Conservation (phyloP, 371 early-diverging fungal genomes). For the Haplosporangium sp. region DNA sequence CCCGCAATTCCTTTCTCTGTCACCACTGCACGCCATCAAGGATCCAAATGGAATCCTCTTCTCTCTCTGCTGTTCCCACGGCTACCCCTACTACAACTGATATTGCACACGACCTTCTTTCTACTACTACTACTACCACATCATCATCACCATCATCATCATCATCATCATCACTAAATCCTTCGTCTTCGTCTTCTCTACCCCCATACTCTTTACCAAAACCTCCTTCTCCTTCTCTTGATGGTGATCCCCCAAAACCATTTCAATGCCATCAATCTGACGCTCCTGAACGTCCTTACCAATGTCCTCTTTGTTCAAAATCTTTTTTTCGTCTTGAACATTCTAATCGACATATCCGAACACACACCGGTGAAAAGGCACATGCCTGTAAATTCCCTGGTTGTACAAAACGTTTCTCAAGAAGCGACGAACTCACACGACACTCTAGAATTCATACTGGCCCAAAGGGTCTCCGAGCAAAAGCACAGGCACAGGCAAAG, state of each 20-base stretch:
- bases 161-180: constrained; percentile 8
- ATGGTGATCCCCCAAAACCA: constrained; percentile 44
- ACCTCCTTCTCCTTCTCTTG: constrained; percentile 32
- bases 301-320: constrained; percentile 81
- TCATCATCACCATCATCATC: constrained; percentile 9
- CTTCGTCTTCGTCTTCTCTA: neutral
- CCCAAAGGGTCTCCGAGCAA: constrained; percentile 41
- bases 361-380: constrained; percentile 92
- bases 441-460: constrained; percentile 75
- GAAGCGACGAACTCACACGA: constrained; percentile 89
- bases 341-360: constrained; percentile 85
- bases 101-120: neutral
- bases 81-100: neutral
- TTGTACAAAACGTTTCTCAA: constrained; percentile 86
- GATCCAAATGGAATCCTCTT: constrained; percentile 17
- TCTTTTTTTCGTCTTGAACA: constrained; percentile 83
- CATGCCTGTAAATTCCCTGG: constrained; percentile 77
- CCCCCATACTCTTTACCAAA: constrained; percentile 31
- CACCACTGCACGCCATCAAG: neutral
- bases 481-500: constrained; percentile 24
- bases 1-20: constrained; percentile 4
- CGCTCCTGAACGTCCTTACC: constrained; percentile 74
- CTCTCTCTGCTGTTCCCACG: constrained; percentile 2
- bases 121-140: neutral
- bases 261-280: constrained; percentile 55